phyloP scores from a whole-genome alignment of 441 rosid species.

The Jatropha multifida region DNA sequence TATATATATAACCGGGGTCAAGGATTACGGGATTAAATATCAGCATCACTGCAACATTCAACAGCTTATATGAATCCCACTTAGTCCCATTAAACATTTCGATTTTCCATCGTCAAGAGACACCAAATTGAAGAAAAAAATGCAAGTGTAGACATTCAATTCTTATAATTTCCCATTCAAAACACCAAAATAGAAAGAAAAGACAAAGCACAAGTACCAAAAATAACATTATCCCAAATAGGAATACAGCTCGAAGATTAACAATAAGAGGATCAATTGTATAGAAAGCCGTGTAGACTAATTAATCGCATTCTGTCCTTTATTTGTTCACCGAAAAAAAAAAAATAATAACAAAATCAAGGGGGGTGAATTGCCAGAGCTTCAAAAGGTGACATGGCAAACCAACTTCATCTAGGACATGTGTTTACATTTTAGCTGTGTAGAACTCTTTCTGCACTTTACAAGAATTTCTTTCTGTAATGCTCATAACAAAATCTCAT shows the following conservation, averaged over 20 bases:
- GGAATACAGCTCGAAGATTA: neutral
- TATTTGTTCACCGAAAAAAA: conserved; percentile 23
- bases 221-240: no score
- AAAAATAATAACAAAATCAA: neutral
- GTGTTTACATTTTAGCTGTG: conserved; percentile 9
- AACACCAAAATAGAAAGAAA: no score
- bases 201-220: no score
- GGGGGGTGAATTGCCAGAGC: conserved; percentile 22
- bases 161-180: no score
- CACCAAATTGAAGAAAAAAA: no score
- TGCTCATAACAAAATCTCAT: conserved; percentile 8
- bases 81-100: no score
- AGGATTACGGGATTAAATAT: no score
- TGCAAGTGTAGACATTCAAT: no score
- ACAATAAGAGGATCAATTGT: neutral
- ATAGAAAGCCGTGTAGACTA: neutral
- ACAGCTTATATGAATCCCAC: no score
- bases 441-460: conserved; percentile 18
- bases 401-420: conserved; percentile 27
- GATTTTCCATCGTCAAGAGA: no score
- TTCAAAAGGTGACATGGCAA: conserved; percentile 24
- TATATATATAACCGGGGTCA: no score
- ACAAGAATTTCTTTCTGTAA: conserved; percentile 24
- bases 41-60: no score
- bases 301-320: conserved; percentile 14